A percentile compares a stretch with the other conserved stretches of the same genome.
phyloP scores from a whole-genome alignment of 129 eudicot species.

The Rutidosis leptorrhynchoides region DNA sequence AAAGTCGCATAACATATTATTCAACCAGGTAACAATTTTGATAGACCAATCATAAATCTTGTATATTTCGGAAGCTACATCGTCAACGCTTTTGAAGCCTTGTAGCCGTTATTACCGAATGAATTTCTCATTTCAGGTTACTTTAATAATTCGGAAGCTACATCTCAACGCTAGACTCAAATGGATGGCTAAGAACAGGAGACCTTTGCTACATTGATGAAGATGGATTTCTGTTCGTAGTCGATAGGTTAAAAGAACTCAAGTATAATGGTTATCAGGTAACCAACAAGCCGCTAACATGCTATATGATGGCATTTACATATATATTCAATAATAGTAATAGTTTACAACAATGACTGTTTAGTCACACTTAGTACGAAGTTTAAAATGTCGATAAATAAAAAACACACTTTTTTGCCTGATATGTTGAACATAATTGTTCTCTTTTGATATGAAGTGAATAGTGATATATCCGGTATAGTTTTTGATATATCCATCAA shows the following conservation, averaged over 20 bases:
- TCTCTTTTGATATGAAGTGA: too few relatives aligned
- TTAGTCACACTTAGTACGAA: not conserved
- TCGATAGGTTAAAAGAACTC: constrained; percentile 89
- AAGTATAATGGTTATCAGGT: constrained; percentile 99
- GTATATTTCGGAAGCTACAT: too few relatives aligned
- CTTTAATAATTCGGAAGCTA: constrained; percentile 82
- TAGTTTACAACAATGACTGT: not conserved
- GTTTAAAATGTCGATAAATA: not conserved
- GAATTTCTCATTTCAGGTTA: constrained; percentile 53
- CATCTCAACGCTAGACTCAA: constrained; percentile 77
- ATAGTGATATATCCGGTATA: too few relatives aligned
- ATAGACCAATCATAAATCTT: too few relatives aligned
- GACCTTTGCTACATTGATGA: constrained; percentile 92
- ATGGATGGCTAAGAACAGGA: constrained; percentile 93
- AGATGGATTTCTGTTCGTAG: constrained; percentile 89
- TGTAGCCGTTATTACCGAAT: too few relatives aligned
- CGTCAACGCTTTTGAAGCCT: too few relatives aligned
- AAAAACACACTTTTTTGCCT: not conserved
- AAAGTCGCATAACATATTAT: too few relatives aligned
- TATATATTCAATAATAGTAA: not conserved
- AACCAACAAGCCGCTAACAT: not conserved
- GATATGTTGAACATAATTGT: too few relatives aligned
- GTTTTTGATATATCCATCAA: too few relatives aligned
- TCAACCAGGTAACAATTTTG: too few relatives aligned
- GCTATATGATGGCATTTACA: too few relatives aligned